Percentiles rank a stretch among this genome's conserved stretches.
Conservation (phyloP, 2,329 filamentous ascomycete genomes). For the Fusarium vanettenii region DNA sequence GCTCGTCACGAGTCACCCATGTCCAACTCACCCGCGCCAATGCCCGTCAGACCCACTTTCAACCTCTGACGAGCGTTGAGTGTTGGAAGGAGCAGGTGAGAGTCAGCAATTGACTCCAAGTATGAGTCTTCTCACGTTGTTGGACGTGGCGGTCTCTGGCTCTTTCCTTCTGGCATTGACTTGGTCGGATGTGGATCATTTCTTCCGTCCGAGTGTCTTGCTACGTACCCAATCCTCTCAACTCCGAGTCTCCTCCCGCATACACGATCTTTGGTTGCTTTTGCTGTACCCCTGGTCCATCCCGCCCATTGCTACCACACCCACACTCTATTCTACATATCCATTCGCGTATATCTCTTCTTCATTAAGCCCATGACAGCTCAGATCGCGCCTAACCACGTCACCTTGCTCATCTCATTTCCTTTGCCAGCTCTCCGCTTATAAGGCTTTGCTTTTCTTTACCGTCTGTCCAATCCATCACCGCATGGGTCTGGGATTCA, state of each 20-base stretch:
- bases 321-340: constrained; percentile 24
- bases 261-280: constrained; percentile 43
- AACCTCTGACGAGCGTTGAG: constrained; percentile 21
- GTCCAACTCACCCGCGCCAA: background rate
- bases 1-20: constrained; percentile 3
- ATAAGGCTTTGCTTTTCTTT: background rate
- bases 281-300: constrained; percentile 37
- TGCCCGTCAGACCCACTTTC: constrained; percentile 23
- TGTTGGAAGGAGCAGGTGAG: constrained; percentile 8
- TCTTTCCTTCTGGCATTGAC: constrained; percentile 3
- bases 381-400: constrained; percentile 25
- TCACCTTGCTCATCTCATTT: constrained; percentile 22
- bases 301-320: constrained; percentile 32
- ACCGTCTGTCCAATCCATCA: background rate
- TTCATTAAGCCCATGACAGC: constrained; percentile 11
- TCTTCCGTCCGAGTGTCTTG: constrained; percentile 11
- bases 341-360: constrained; percentile 6
- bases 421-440: constrained; percentile 8
- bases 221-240: background rate
- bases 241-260: constrained; percentile 20
- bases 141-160: background rate
- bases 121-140: constrained; percentile 25
- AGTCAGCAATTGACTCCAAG: background rate
- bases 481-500: constrained; percentile 6
- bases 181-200: constrained; percentile 18